phyloP scores from a whole-genome alignment of 495 filamentous ascomycete genomes.

The Xylaria nigripes region DNA sequence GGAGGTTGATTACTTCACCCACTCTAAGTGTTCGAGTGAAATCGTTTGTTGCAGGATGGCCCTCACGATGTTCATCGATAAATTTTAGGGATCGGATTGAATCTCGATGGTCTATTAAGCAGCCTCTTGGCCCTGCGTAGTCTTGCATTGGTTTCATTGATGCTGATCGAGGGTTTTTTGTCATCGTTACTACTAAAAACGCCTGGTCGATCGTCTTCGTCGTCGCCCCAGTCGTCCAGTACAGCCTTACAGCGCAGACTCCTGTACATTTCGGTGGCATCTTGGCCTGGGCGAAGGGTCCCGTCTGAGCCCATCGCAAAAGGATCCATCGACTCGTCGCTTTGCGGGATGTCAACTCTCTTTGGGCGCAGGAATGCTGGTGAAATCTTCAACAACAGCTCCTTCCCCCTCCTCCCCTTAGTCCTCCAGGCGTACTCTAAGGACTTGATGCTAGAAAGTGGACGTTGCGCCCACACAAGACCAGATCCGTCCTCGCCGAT shows the following conservation, averaged over 20 bases:
- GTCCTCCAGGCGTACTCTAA: background rate
- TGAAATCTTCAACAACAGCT: background rate
- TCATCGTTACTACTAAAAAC: constrained; percentile 11
- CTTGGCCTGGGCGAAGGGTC: background rate
- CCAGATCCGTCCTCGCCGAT: background rate
- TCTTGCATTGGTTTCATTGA: constrained; percentile 17
- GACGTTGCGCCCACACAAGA: background rate
- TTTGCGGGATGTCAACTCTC: background rate
- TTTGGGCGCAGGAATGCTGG: background rate
- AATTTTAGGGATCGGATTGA: background rate
- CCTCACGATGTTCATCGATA: background rate
- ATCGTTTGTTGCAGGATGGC: background rate
- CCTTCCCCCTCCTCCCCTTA: background rate
- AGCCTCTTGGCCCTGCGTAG: constrained; percentile 19
- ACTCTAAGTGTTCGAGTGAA: background rate
- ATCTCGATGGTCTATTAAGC: background rate
- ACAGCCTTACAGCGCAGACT: background rate
- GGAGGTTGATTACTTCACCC: background rate
- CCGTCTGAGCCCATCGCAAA: background rate
- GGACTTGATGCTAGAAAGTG: background rate
- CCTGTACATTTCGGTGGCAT: constrained; percentile 7
- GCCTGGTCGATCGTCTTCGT: background rate
- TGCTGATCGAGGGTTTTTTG: constrained; percentile 12
- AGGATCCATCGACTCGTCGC: background rate
- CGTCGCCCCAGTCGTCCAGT: background rate